A percentile compares a stretch with the other conserved stretches of the same genome.
These are phyloP conservation scores for Alternaria sp. DNA, from an alignment of 2,329 filamentous ascomycete species.

Conservation along the genomic window DNA sequence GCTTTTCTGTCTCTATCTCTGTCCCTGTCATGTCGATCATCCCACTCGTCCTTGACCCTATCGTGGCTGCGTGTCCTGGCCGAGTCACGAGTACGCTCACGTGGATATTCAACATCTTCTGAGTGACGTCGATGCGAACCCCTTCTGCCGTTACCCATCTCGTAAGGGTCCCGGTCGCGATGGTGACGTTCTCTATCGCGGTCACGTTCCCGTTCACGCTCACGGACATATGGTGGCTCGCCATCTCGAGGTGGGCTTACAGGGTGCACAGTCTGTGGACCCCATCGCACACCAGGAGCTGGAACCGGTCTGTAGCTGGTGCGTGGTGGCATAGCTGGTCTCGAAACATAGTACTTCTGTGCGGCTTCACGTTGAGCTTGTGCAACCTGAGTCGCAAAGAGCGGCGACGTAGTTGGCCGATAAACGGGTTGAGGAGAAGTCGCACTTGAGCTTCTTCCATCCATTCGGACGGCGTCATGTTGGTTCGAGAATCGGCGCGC, in stretches of 20 bases:
- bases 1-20: slow-evolving; percentile 6
- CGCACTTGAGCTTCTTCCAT: slow-evolving; percentile 26
- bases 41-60: slow-evolving; percentile 38
- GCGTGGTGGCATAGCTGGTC: slow-evolving; percentile 38
- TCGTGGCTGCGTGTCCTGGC: slow-evolving; percentile 41
- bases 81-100: slow-evolving; percentile 29
- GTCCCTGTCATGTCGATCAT: slow-evolving; percentile 20
- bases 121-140: slow-evolving; percentile 33
- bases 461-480: slow-evolving; percentile 21
- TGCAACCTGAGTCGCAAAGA: slow-evolving; percentile 58
- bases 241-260: slow-evolving; percentile 32
- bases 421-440: slow-evolving; percentile 47
- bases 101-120: slow-evolving; percentile 36
- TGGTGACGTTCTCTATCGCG: slow-evolving; percentile 25
- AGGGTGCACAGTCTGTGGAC: slow-evolving; percentile 19
- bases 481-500: slow-evolving; percentile 40
- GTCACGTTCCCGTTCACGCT: slow-evolving; percentile 28
- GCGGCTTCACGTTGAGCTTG: slow-evolving; percentile 41
- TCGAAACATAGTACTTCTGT: slow-evolving; percentile 41
- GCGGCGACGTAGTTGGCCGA: slow-evolving; percentile 55
- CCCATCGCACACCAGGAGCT: slow-evolving; percentile 34
- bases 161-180: slow-evolving; percentile 19
- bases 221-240: slow-evolving; percentile 29
- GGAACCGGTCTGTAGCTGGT: slow-evolving; percentile 35
- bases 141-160: slow-evolving; percentile 18